Percentiles rank a stretch among this genome's conserved stretches.
These are phyloP conservation scores for Sclerotinia nivalis DNA, from an alignment of 2,329 filamentous ascomycete genomes.

Conservation along the genomic window DNA sequence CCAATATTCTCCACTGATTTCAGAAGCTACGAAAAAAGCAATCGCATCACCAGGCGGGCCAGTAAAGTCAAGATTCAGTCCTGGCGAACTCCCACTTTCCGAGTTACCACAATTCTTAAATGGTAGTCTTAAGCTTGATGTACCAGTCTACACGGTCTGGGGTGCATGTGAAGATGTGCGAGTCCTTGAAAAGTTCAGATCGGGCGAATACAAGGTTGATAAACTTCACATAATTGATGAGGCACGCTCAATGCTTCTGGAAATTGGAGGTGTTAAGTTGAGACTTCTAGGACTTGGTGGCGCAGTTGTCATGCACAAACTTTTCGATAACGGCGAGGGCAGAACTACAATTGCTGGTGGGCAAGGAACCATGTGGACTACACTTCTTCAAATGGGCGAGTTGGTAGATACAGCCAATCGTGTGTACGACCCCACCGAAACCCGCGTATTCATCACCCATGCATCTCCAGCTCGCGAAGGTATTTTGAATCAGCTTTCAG, in stretches of 20 bases:
- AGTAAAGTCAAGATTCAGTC: constrained; percentile 81
- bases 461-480: constrained; percentile 95
- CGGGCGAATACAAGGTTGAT: constrained; percentile 94
- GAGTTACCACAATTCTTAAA: constrained; percentile 87
- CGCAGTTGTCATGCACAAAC: constrained; percentile 98
- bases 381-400: constrained; percentile 95
- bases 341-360: constrained; percentile 97
- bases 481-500: constrained; percentile 94
- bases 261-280: constrained; percentile 94
- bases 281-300: constrained; percentile 90
- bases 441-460: constrained; percentile 93
- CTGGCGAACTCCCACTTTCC: constrained; percentile 84
- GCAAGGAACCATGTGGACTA: constrained; percentile 99
- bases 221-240: constrained; percentile 99
- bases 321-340: constrained; percentile 98
- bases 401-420: constrained; percentile 96
- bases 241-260: constrained; percentile 90
- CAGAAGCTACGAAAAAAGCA: constrained; percentile 70
- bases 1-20: constrained; percentile 93
- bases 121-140: constrained; percentile 86
- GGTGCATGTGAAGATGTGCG: constrained; percentile 98
- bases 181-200: constrained; percentile 95
- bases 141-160: constrained; percentile 98
- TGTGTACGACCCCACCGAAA: constrained; percentile 97
- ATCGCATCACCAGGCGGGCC: constrained; percentile 69